Conservation (phyloP, 108 stramenopile species). For the Halocafeteria seosinensis region DNA sequence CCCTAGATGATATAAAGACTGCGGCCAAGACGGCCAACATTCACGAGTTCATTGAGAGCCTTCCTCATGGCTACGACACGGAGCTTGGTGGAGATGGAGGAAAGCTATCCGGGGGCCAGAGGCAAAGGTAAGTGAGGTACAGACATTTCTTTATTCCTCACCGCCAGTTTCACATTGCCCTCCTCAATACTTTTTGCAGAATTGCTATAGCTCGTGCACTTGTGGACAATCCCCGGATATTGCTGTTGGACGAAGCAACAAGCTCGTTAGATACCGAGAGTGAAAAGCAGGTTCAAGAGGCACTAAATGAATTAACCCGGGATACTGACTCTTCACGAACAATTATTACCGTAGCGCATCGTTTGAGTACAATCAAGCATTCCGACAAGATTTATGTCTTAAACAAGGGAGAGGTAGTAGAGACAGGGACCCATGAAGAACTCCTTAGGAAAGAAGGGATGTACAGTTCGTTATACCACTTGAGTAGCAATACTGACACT, state of each 20-base stretch:
- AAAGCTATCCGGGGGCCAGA: slow-evolving; percentile 51
- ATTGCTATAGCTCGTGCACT: slow-evolving; percentile 42
- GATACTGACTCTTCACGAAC: no score
- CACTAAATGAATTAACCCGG: slow-evolving; percentile 17
- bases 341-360: slow-evolving; percentile 28
- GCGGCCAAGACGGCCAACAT: slow-evolving; percentile 50
- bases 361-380: slow-evolving; percentile 18
- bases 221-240: slow-evolving; percentile 24
- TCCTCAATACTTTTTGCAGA: no score
- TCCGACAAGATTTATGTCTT: slow-evolving; percentile 13
- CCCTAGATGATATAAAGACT: slow-evolving; percentile 19
- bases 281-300: slow-evolving; percentile 34
- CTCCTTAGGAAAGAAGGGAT: slow-evolving; percentile 6
- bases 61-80: slow-evolving; percentile 61
- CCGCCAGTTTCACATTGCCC: no score
- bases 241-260: slow-evolving; percentile 45
- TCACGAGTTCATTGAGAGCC: slow-evolving; percentile 46
- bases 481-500: no score
- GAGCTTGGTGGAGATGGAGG: slow-evolving; percentile 67
- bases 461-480: no score
- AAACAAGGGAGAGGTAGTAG: slow-evolving; percentile 29
- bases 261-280: slow-evolving; percentile 32
- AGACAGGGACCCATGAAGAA: slow-evolving; percentile 68
- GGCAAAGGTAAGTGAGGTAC: no score
- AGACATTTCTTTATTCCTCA: no score